A percentile compares a stretch with the other conserved stretches of the same genome.
These are phyloP conservation scores for Fusarium newnesense DNA, from an alignment of 2,329 filamentous ascomycete genomes.

Conservation along the genomic window DNA sequence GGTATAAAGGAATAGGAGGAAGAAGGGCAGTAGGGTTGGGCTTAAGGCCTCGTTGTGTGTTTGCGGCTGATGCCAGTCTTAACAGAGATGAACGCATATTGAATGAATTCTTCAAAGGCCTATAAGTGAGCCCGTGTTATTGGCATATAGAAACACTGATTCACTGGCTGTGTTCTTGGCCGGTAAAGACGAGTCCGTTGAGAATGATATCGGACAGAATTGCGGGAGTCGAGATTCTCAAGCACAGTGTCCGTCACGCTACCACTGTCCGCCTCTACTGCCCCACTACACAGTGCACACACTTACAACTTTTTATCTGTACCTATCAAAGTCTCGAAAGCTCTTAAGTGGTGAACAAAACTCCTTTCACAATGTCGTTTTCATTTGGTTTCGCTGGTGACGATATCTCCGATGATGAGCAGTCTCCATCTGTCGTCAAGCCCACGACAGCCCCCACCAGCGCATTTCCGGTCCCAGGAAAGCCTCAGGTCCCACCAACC, in stretches of 20 bases:
- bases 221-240: conserved; percentile 21
- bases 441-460: conserved; percentile 39
- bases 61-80: conserved; percentile 52
- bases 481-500: conserved; percentile 66
- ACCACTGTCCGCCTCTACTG: conserved; percentile 3
- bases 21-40: conserved; percentile 73
- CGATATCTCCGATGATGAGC: conserved; percentile 64
- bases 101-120: background rate
- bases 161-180: background rate
- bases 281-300: conserved; percentile 45
- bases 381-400: conserved; percentile 72
- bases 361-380: conserved; percentile 56
- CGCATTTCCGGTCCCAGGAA: conserved; percentile 71
- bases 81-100: conserved; percentile 45
- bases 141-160: background rate
- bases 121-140: background rate
- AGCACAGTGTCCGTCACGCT: conserved; percentile 33
- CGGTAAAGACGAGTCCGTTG: background rate
- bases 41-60: conserved; percentile 46
- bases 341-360: conserved; percentile 7
- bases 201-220: conserved; percentile 25
- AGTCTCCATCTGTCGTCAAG: conserved; percentile 35
- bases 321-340: background rate
- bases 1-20: conserved; percentile 89
- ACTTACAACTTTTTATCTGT: conserved; percentile 35